Base-by-base conservation (phyloP, 768 basidiomycete genomes). In the Tylopilus rubrobrunneus region DNA sequence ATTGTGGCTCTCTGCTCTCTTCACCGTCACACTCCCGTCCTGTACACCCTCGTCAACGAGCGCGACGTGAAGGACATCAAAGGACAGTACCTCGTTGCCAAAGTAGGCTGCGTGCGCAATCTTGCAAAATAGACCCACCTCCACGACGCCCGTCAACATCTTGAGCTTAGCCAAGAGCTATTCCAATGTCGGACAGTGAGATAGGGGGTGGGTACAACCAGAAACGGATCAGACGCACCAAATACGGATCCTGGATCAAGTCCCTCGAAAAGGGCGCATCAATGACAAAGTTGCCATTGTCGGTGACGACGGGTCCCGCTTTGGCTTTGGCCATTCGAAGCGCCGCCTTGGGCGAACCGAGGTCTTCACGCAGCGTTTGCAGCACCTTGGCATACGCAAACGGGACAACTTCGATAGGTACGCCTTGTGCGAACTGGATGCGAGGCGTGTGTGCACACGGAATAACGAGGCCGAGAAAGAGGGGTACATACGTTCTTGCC, bases 101-200 rank as follows among this genome's bases (percentile, higher is more conserved):
- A 98, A 99, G 76, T 98, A 98, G n/a, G 95, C 96, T 1, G 94
- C 94, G 66, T 86, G 82, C 5, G 89, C 94, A 79, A 97, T 86
- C 50, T 84, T 77, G 67, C 92, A 94, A 75, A 99, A 98, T n/a
- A 99, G 71, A 1, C 97, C 97, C 33, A 98, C 97, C 70, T 99
- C 97, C n/a, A 98, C 92, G 23, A 98, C 92, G 44, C 97, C 97
- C 4, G 96, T 98, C 55, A 98, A 78, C 80, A 96, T 82, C 76
- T 98, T 98, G 65, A 98, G 87, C 56, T 79, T 76, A 15, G 76
- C 70, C 74, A 96, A 74, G 17, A 98, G 77, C 90, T 95, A 65
- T 37, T 6, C 1, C n/a, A n/a, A n/a, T n/a, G n/a, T n/a, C n/a
- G n/a, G n/a, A n/a, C n/a, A n/a, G n/a, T n/a, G n/a, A n/a, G n/a